A percentile compares a stretch with the other conserved stretches of the same genome.
These are phyloP conservation scores for Theileria equi DNA, from an alignment of 169 alveolate species.

Conservation along the genomic window DNA sequence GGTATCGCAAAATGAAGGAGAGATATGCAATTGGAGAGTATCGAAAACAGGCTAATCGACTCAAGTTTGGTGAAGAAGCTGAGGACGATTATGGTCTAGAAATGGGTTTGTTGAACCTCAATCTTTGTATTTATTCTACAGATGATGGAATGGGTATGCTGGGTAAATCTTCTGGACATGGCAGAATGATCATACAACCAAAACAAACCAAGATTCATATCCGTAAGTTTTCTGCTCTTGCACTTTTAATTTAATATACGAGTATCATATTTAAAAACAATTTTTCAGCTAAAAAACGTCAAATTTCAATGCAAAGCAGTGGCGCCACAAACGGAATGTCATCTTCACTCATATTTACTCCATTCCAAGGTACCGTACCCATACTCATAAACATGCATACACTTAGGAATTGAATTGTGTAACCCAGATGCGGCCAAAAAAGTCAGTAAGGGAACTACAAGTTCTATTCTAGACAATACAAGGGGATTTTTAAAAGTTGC, in stretches of 20 bases:
- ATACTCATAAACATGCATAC: constrained; percentile 13
- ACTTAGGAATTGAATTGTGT: constrained; percentile 57
- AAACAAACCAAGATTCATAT: constrained; percentile 41
- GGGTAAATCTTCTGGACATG: constrained; percentile 56
- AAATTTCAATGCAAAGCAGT: constrained; percentile 55
- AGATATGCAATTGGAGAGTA: constrained; percentile 78
- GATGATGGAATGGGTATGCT: constrained; percentile 62
- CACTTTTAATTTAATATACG: background rate
- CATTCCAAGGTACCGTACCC: constrained; percentile 70
- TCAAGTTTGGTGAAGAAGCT: constrained; percentile 82
- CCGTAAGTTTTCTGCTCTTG: constrained; percentile 22
- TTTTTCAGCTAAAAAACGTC: constrained; percentile 53
- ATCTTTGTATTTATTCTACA: background rate
- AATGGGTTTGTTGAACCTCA: constrained; percentile 18
- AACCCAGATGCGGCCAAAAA: constrained; percentile 43
- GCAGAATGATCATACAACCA: constrained; percentile 39
- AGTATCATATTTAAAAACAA: background rate
- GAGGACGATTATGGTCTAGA: constrained; percentile 79
- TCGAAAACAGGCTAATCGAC: constrained; percentile 79
- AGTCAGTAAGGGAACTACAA: constrained; percentile 10
- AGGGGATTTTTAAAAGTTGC: constrained; percentile 56
- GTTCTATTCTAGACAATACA: constrained; percentile 47
- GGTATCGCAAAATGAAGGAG: constrained; percentile 81
- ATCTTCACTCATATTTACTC: constrained; percentile 77
- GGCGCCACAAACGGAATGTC: constrained; percentile 74